Conservation (phyloP, 441 rosid species). For the Populus hybrid region DNA sequence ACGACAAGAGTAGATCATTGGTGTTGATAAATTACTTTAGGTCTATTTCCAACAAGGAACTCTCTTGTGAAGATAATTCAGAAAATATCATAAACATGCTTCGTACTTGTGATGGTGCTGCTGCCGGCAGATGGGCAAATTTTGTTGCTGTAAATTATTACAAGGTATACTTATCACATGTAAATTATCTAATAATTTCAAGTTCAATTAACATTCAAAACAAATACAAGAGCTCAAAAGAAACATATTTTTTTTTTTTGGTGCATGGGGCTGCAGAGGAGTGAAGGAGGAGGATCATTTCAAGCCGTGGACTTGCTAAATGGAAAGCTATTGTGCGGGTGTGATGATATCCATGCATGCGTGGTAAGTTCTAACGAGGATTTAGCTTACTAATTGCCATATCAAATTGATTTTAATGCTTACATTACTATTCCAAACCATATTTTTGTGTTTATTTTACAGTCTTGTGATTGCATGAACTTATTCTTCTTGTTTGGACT, state of each 20-base stretch:
- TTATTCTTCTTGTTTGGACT: background rate
- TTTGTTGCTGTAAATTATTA: conserved; percentile 50
- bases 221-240: background rate
- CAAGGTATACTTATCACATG: conserved; percentile 21
- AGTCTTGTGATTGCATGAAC: background rate
- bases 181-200: background rate
- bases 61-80: conserved; percentile 35
- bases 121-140: conserved; percentile 49
- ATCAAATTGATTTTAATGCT: background rate
- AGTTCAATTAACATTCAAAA: too few species aligned
- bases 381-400: background rate
- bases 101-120: conserved; percentile 32
- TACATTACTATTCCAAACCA: background rate
- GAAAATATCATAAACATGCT: conserved; percentile 33
- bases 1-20: conserved; percentile 41
- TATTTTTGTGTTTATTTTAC: too few species aligned
- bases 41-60: conserved; percentile 25
- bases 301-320: conserved; percentile 50
- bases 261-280: conserved; percentile 30
- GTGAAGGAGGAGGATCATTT: conserved; percentile 50
- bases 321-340: conserved; percentile 45
- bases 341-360: conserved; percentile 47
- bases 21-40: conserved; percentile 41
- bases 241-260: too few species aligned
- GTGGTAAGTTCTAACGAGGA: conserved; percentile 11